Base-by-base conservation (phyloP, 2,329 filamentous ascomycete genomes). In the Penicillium expansum region DNA sequence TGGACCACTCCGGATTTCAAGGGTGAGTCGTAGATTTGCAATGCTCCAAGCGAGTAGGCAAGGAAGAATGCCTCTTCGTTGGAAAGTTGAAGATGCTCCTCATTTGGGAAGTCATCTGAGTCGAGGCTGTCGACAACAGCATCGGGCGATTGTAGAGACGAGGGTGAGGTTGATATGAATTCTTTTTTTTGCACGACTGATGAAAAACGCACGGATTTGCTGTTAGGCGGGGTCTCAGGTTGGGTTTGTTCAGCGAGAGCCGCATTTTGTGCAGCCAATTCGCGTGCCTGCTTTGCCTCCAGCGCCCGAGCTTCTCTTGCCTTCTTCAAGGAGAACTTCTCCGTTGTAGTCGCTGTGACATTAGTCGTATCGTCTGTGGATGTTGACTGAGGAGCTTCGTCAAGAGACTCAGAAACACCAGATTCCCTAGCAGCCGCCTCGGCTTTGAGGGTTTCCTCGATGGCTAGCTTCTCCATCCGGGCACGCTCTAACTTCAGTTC, bases 31-130 rank as follows among this genome's bases (percentile, higher is more conserved):
- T 71, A 76, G 13, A 97, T 80, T 3, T 81, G 76, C 9, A 99
- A 81, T 4, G 83, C 83, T 0, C 93, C 93, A 1, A 99, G 79
- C 0, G 83, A 88, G 70, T 95, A 97, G 5, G 80, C 81, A 10
- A 99, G 82, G 72, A 96, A 99, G 75, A 97, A 95, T 0, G 92
- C 88, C 74, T 99, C 94, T 72, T 97, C 92, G 0, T 88, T 83
- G 3, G 88, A 92, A 9, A 99, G 81, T 71, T 97, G 94, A n/a
- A 97, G 85, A 69, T 97, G 92, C 68, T 99, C 94, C 76, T 89
- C 74, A 77, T 85, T 77, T 55, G 78, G 59, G 16, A 77, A 47
- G 0, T 68, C 66, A 8, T 61, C 52, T 22, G 58, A 44, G n/a
- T 67, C 62, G 5, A 56, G 52, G n/a, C n/a, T 49, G 16, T 56